A percentile compares a stretch with the other conserved stretches of the same genome.
Conservation (phyloP, 108 stramenopile species). For the Nannochloropsis gaditana region DNA sequence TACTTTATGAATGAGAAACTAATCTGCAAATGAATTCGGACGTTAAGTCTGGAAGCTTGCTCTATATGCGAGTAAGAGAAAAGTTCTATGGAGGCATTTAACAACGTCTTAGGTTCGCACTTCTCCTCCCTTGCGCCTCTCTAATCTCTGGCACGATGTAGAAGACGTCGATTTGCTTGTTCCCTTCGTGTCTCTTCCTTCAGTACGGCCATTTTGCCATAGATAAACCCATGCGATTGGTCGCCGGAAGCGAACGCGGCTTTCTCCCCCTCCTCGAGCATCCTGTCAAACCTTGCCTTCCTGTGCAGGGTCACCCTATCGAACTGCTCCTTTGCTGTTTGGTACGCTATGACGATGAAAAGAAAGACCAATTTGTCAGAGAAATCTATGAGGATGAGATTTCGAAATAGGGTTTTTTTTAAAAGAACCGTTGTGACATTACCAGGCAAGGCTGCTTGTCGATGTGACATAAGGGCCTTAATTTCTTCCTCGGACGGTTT, state of each 20-base stretch:
- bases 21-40: too few relatives aligned
- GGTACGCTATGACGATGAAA: neutral
- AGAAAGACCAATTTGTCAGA: neutral
- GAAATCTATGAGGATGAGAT: too few relatives aligned
- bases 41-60: too few relatives aligned
- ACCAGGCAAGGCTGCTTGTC: neutral
- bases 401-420: too few relatives aligned
- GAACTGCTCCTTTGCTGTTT: neutral
- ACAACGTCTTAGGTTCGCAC: too few relatives aligned
- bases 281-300: neutral
- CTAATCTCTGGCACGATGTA: neutral
- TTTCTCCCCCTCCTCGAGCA: neutral
- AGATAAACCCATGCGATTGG: neutral
- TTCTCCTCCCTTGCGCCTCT: too few relatives aligned
- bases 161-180: neutral
- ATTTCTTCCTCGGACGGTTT: neutral
- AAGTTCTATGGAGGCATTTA: too few relatives aligned
- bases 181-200: neutral
- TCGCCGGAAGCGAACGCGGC: neutral
- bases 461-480: neutral
- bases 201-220: conserved; percentile 5
- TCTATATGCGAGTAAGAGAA: too few relatives aligned
- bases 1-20: too few relatives aligned
- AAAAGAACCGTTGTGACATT: neutral
- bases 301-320: neutral